Evolutionary conservation across 1,284 basidiomycete species (phyloP), one percentile per base, ranked within the genome.

Genomic region (Ganoderma meredithae): DNA sequence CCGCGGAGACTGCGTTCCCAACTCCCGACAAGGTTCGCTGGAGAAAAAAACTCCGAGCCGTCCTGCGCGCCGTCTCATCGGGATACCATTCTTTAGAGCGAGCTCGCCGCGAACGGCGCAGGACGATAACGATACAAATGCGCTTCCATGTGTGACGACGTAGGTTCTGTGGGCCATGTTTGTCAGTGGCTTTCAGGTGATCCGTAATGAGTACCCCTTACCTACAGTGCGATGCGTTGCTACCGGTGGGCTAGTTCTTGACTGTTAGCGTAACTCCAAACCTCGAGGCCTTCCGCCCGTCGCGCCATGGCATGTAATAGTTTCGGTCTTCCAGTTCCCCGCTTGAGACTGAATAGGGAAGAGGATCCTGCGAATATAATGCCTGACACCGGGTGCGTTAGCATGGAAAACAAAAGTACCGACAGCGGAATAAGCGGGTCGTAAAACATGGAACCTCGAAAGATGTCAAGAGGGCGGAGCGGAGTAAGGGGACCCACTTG

Each of bases 291-390:
- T 66, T 82, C 80, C 52, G 78, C 70, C 6, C 56, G 62, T 25
- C 79, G 73, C 39, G 64, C 68, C 80, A 81, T 78, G 13, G 70
- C 70, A 31, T 75, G 72, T 52, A 79, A 49, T 0, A 81, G 67
- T 17, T 52, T 68, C 8, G 79, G 77, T 25, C 69, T 64, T 12
- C 77, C 79, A 13, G 71, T 69, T 8, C 72, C 73, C 55, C 71
- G 75, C 36, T 58, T 68, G 62, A 81, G 65, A 22, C 74, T 75
- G 70, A 81, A 79, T 10, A 82, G 65, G 0, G 79, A 73, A 6
- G 82, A 83, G 8, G 79, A 76, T 1, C 82, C 82, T 3, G 81
- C 81, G 66, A 83, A 83, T 8, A 69, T 78, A 39, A 69, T 73
- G 15, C 80, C 82, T 83, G 13, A 17, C n/a, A 47, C 27, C 52